phyloP scores from a whole-genome alignment of 176 grass and related monocot genomes.

The Rhynchospora breviuscula region DNA sequence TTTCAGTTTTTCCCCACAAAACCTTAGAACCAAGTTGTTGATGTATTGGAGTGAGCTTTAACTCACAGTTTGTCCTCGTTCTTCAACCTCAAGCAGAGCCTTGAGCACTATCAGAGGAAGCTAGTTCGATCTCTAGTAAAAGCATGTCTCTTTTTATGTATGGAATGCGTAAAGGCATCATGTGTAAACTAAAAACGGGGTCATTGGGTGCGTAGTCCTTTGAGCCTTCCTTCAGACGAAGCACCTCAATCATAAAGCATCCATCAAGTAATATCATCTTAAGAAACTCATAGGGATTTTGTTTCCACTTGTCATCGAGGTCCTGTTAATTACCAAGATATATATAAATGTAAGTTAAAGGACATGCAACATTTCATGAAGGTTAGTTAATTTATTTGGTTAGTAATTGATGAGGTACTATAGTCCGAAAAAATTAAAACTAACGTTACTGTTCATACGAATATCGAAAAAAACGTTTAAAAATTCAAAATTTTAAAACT shows the following conservation, averaged over 20 bases:
- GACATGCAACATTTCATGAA: background rate
- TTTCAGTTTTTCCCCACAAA: background rate
- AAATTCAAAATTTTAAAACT: too few species aligned
- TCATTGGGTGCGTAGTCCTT: background rate
- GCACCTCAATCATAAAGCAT: conserved; percentile 5
- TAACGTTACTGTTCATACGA: too few species aligned
- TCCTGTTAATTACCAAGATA: background rate
- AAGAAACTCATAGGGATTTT: background rate
- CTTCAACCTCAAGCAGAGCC: background rate
- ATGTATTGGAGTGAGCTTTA: background rate
- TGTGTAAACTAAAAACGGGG: conserved; percentile 19
- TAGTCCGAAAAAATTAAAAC: too few species aligned
- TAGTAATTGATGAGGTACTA: too few species aligned
- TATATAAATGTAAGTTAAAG: background rate
- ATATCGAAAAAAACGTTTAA: too few species aligned
- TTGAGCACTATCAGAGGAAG: conserved; percentile 25
- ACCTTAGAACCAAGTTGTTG: conserved; percentile 14
- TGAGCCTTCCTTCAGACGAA: background rate
- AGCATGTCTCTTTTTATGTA: conserved; percentile 29
- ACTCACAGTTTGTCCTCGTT: background rate
- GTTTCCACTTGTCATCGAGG: background rate
- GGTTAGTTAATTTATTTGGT: too few species aligned
- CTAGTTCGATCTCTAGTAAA: conserved; percentile 36
- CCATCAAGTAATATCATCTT: conserved; percentile 5
- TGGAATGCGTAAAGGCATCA: background rate